Base-by-base conservation (phyloP, 2,329 filamentous ascomycete species). In the Tolypocladium album region DNA sequence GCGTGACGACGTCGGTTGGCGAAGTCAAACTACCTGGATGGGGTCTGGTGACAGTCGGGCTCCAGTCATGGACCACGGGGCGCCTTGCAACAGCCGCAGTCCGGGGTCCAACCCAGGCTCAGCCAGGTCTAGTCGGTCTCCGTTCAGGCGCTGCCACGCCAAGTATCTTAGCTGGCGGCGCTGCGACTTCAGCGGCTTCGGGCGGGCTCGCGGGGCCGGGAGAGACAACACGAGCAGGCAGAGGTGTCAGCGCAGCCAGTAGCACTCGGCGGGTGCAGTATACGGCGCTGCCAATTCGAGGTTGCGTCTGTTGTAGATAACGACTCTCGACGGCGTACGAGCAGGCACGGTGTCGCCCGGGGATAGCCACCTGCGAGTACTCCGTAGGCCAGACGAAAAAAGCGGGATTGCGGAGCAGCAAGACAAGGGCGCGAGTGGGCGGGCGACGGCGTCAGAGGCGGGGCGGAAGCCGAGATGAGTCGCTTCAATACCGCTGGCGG, bases 31-130 rank as follows among this genome's bases (percentile, higher is more conserved):
- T 67, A 59, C 42, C 40, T 36, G 50, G 13, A 17, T 66, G 65
- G 67, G 67, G 69, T 69, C 69, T 63, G 67, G 62, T 71, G 69
- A 64, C 61, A 50, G 58, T 27, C 38, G 59, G 38, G 55, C 15
- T 9, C 55, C 55, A 45, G 55, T 57, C 55, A 36, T 17, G 4
- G 36, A 59, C 50, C 40, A 50, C 47, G 50, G 50, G 11, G 50
- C 27, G 47, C 50, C 50, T n/a, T n/a, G 17, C 27, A 53, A 53
- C 50, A 55, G 50, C 31, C 50, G 50, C 50, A 55, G 50, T 55
- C 50, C 22, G 31, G 50, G 20, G 50, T 38, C 50, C 31, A 31
- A 27, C 8, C 27, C 24, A 52, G 22, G 43, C 43, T 27, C n/a
- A 24, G n/a, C 43, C 43, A 45, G 43, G 43, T 15, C n/a, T 24